Percentiles rank a stretch among this genome's conserved stretches.
Conservation (phyloP, 2,329 filamentous ascomycete genomes). For the Penicillium sp. region DNA sequence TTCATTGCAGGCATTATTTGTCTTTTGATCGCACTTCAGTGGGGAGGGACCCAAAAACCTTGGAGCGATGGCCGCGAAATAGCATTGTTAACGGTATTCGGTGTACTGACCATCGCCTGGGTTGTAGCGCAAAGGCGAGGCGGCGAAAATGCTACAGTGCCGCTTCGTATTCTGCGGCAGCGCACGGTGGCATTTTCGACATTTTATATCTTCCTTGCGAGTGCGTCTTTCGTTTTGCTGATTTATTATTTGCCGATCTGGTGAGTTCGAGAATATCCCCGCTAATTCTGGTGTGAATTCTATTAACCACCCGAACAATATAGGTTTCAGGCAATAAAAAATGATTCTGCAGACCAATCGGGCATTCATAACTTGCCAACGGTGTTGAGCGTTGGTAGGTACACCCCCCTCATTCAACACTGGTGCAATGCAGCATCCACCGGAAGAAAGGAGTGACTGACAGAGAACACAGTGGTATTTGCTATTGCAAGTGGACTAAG, state of each 20-base stretch:
- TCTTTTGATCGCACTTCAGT: conserved; percentile 66
- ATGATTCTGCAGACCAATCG: conserved; percentile 40
- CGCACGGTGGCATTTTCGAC: conserved; percentile 12
- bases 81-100: conserved; percentile 33
- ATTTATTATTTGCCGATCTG: conserved; percentile 19
- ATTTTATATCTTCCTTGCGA: not conserved
- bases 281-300: not conserved
- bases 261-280: not conserved
- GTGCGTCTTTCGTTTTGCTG: conserved; percentile 8
- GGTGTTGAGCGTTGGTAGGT: not conserved
- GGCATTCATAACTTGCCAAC: conserved; percentile 18
- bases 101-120: conserved; percentile 27
- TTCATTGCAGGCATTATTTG: conserved; percentile 64
- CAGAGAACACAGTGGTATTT: conserved; percentile 11
- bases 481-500: conserved; percentile 5
- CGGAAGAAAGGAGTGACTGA: conserved; percentile 8
- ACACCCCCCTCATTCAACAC: conserved; percentile 29
- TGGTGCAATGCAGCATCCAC: conserved; percentile 27
- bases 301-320: not conserved
- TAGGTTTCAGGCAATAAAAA: conserved; percentile 47
- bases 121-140: conserved; percentile 28
- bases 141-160: conserved; percentile 33
- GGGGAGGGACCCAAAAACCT: conserved; percentile 40
- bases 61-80: conserved; percentile 38
- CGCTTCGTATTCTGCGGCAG: conserved; percentile 28